Evolutionary conservation across 169 alveolate genomes (phyloP), one percentile per base, ranked within the genome.

Genomic region (Cryptosporidium ryanae): DNA sequence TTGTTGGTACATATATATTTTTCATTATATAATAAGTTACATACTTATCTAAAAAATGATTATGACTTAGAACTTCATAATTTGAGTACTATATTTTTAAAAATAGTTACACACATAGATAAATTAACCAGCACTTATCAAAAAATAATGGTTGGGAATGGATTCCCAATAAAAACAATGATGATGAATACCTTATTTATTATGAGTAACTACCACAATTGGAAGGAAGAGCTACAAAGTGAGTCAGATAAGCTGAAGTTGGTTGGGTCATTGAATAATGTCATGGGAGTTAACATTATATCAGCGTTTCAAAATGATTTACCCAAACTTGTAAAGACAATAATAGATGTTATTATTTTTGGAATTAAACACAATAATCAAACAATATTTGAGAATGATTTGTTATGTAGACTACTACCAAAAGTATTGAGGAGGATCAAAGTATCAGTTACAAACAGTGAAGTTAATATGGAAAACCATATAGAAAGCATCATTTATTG

Each of bases 211-310:
- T 76, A 76, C 23, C 59, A 34, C 21, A 13, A 12, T 59, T 76
- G 87, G 87, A 76, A 76, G 48, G 87, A 76, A 38, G 27, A 61
- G 34, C 38, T 76, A 18, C n/a, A 44, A 7, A 70, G 63, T 76
- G 87, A 76, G 46, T 21, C 21, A 7, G 64, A 59, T 57, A 76
- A 76, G n/a, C 10, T 48, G 1, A 76, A 76, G 4, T 21, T 76
- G 46, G 87, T 76, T 1, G 59, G 44, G 25, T 76, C 87, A 31
- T 61, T 76, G 25, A 76, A 76, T 59, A 76, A 76, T 59, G 46
- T 76, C 31, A 76, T 76, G 87, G 87, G 87, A 76, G 64, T 59
- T 43, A 76, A 76, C 50, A 76, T 76, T 0, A 76, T 76, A 43
- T 57, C 59, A 6, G 38, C 87, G 2, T 76, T 59, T 50, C 87